Evolutionary conservation across 2,329 filamentous ascomycete genomes (phyloP).

Genomic region (Neurospora crassa): DNA sequence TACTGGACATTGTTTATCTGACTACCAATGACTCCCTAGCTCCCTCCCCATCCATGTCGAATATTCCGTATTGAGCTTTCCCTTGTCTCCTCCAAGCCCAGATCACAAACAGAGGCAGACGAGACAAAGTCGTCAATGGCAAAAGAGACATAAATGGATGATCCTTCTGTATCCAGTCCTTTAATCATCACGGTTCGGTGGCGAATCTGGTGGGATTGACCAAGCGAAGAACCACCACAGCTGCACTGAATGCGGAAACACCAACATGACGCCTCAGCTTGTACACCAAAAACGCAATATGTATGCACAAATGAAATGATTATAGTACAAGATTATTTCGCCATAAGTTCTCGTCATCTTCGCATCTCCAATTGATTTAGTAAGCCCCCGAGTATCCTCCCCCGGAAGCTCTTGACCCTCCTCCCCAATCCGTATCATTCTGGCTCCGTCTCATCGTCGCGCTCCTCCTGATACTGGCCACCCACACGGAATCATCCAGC

Average conservation of each 20-base stretch:
- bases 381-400: constrained; percentile 4
- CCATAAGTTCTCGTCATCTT: background rate
- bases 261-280: background rate
- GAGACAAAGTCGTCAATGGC: background rate
- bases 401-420: background rate
- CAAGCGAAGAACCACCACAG: background rate
- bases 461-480: constrained; percentile 81
- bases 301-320: background rate
- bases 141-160: background rate
- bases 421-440: constrained; percentile 21
- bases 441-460: constrained; percentile 50
- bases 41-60: background rate
- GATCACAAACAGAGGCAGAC: no score
- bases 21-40: background rate
- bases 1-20: background rate
- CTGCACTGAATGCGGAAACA: background rate
- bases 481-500: constrained; percentile 84
- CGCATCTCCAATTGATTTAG: background rate
- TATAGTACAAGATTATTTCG: background rate
- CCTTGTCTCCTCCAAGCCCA: no score
- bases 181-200: background rate
- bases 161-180: background rate
- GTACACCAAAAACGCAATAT: background rate
- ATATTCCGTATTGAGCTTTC: no score
- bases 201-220: background rate